phyloP scores from a whole-genome alignment of 768 basidiomycete genomes.

The Lactifluus echinatus region DNA sequence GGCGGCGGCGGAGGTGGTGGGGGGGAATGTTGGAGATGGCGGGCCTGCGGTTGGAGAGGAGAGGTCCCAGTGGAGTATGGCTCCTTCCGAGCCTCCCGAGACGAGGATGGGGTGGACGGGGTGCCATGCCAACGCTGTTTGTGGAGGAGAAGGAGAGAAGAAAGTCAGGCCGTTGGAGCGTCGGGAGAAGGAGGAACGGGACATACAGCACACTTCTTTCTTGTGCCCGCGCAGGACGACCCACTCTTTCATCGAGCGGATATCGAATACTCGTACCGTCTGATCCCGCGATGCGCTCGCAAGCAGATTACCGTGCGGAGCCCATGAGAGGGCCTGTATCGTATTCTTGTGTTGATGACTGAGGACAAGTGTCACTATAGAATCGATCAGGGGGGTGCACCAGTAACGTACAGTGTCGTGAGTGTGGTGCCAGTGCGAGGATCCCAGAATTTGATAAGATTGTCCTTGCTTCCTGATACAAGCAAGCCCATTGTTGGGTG shows the following conservation, averaged over 20 bases:
- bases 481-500: too few species aligned
- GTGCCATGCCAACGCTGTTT: conserved; percentile 87
- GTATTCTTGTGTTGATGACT: conserved; percentile 98
- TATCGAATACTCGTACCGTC: conserved; percentile 92
- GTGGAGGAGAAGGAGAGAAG: not conserved
- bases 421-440: conserved; percentile 86
- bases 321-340: conserved; percentile 89
- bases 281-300: conserved; percentile 95
- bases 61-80: conserved; percentile 90
- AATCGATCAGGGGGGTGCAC: not conserved
- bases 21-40: conserved; percentile 18
- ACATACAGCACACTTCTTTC: conserved; percentile 60
- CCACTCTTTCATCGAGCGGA: conserved; percentile 95
- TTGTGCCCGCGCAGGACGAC: conserved; percentile 91
- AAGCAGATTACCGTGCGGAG: conserved; percentile 86
- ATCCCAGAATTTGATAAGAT: conserved; percentile 99
- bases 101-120: conserved; percentile 88
- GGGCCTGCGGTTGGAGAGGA: conserved; percentile 48
- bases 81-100: conserved; percentile 90
- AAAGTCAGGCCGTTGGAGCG: not conserved
- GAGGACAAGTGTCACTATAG: not conserved
- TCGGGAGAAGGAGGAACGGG: not conserved
- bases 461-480: too few species aligned
- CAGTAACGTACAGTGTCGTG: conserved; percentile 70
- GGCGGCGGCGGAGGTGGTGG: not conserved